These are phyloP conservation scores for Cajanus cajan DNA, from an alignment of 306 rosid genomes.

Conservation along the genomic window DNA sequence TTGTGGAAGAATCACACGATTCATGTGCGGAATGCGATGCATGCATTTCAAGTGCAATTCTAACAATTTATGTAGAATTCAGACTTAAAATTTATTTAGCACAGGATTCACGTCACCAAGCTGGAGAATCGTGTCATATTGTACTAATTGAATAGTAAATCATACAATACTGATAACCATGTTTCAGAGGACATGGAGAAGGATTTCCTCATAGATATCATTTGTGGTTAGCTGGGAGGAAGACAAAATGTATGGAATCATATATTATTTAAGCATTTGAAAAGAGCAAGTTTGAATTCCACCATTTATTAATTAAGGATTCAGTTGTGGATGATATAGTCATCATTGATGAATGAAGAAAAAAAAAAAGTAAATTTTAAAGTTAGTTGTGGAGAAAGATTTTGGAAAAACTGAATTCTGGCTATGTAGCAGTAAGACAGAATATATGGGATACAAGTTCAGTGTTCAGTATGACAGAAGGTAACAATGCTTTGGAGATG, in stretches of 20 bases:
- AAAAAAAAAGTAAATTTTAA: neutral
- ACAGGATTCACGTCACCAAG: neutral
- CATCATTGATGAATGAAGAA: neutral
- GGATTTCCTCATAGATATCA: neutral
- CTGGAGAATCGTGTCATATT: no score
- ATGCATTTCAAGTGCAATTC: neutral
- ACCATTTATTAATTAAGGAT: neutral
- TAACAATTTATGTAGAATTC: neutral
- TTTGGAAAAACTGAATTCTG: neutral
- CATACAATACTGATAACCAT: no score
- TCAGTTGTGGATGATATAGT: neutral
- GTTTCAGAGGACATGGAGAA: neutral
- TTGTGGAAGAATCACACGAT: neutral
- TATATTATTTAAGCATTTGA: neutral
- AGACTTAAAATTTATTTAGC: neutral
- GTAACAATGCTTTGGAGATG: neutral
- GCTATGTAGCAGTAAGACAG: neutral
- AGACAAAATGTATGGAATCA: no score
- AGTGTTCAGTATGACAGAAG: neutral
- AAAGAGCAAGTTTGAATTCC: neutral
- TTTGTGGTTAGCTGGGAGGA: no score
- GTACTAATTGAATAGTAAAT: no score
- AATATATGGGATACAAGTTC: neutral
- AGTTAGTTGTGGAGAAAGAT: neutral
- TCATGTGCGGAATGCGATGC: neutral